Evolutionary conservation across 441 rosid species (phyloP).

Genomic region (Adansonia gregorii): DNA sequence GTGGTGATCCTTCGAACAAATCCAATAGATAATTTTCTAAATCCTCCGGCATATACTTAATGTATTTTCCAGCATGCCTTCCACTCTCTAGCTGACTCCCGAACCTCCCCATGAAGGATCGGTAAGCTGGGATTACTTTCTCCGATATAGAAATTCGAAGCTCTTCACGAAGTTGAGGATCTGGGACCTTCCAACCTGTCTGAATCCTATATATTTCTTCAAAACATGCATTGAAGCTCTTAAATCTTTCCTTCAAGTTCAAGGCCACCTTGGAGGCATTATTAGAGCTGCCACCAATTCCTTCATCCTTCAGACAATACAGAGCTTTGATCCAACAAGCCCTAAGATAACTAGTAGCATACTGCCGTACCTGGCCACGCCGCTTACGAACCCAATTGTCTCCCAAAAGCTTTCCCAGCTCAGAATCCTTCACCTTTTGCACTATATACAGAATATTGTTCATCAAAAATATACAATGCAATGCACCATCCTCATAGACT

Average conservation of each 20-base stretch:
- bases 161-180: constrained; percentile 95
- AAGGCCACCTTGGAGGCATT: constrained; percentile 72
- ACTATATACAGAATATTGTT: constrained; percentile 88
- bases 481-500: constrained; percentile 74
- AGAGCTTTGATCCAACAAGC: constrained; percentile 83
- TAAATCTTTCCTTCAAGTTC: constrained; percentile 88
- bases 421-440: constrained; percentile 90
- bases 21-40: constrained; percentile 77
- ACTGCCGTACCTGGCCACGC: constrained; percentile 76
- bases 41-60: constrained; percentile 90
- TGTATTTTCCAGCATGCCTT: constrained; percentile 85
- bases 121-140: constrained; percentile 87
- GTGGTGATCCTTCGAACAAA: constrained; percentile 82
- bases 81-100: constrained; percentile 77
- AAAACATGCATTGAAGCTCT: constrained; percentile 83
- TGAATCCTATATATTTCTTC: constrained; percentile 88
- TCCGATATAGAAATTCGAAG: constrained; percentile 88
- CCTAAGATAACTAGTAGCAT: constrained; percentile 87
- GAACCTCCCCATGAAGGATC: constrained; percentile 85
- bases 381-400: constrained; percentile 93
- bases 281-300: constrained; percentile 65
- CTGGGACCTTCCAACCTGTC: constrained; percentile 95
- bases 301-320: constrained; percentile 84
- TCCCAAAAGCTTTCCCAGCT: constrained; percentile 75
- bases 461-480: constrained; percentile 81